phyloP scores from a whole-genome alignment of 805 yeast genomes.

The Zygoascus flipseniorum region DNA sequence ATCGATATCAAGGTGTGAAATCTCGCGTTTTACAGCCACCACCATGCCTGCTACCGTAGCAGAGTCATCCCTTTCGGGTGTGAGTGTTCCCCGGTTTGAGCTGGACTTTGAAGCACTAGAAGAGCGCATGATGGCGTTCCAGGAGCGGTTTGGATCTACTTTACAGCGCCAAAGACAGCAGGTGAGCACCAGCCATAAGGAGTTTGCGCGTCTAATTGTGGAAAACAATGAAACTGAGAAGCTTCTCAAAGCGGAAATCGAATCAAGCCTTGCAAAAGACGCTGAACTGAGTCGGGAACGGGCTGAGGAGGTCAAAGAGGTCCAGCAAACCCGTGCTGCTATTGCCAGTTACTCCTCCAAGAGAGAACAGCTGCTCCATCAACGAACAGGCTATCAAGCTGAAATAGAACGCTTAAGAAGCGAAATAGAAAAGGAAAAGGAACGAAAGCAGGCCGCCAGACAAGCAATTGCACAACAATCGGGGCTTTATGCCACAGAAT shows the following conservation, averaged over 20 bases:
- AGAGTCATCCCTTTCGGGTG: neutral
- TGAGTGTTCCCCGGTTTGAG: slow-evolving; percentile 17
- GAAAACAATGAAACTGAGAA: slow-evolving; percentile 18
- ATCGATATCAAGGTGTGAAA: neutral
- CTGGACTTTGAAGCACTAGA: slow-evolving; percentile 30
- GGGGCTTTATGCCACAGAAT: slow-evolving; percentile 43
- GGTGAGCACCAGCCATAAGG: slow-evolving; percentile 16
- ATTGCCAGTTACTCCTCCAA: slow-evolving; percentile 19
- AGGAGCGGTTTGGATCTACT: slow-evolving; percentile 31
- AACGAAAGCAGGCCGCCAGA: slow-evolving; percentile 28
- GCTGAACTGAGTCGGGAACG: slow-evolving; percentile 14
- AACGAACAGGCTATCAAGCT: slow-evolving; percentile 14
- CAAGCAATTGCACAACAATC: slow-evolving; percentile 35
- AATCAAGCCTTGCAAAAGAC: slow-evolving; percentile 13
- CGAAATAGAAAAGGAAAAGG: slow-evolving; percentile 26
- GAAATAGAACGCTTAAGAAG: slow-evolving; percentile 29
- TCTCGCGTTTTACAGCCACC: neutral
- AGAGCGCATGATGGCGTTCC: slow-evolving; percentile 33
- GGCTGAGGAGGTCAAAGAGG: slow-evolving; percentile 20
- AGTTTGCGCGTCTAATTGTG: slow-evolving; percentile 12
- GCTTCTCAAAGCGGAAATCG: slow-evolving; percentile 28
- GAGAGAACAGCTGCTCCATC: slow-evolving; percentile 17
- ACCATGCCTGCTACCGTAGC: neutral
- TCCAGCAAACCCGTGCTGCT: slow-evolving; percentile 20
- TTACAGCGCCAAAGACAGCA: slow-evolving; percentile 28